Conservation (phyloP, 108 stramenopile genomes). For the Pseudonitzschia multiseries region DNA sequence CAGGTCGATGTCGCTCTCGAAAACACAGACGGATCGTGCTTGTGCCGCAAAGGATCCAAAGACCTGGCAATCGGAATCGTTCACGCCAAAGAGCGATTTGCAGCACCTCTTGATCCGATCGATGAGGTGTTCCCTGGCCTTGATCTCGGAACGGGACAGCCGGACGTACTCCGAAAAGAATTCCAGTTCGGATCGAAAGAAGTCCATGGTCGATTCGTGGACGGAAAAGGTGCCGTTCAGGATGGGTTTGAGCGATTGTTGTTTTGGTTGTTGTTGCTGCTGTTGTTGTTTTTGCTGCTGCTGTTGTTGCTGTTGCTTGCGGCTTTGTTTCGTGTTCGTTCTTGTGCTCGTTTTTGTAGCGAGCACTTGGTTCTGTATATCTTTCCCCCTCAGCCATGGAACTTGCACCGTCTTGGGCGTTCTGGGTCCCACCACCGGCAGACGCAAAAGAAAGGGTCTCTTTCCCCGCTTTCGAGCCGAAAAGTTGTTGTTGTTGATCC, state of each 20-base stretch:
- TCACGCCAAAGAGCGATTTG: slow-evolving; percentile 16
- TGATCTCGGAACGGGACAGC: slow-evolving; percentile 48
- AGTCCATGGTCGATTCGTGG: slow-evolving; percentile 15
- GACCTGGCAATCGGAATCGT: slow-evolving; percentile 27
- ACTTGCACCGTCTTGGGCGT: not conserved
- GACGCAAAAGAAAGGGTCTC: not conserved
- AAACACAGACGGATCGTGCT: slow-evolving; percentile 63
- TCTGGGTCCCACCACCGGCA: not conserved
- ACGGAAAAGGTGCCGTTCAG: slow-evolving; percentile 12
- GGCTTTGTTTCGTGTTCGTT: not conserved
- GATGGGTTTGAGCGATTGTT: slow-evolving; percentile 6
- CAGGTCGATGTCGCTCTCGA: slow-evolving; percentile 75
- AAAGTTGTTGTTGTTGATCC: not conserved
- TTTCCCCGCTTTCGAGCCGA: not conserved
- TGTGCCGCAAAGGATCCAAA: slow-evolving; percentile 80
- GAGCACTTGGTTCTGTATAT: too few species aligned
- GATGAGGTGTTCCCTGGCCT: slow-evolving; percentile 46
- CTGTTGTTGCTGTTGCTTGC: too few species aligned
- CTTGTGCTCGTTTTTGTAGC: not conserved
- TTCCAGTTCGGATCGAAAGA: slow-evolving; percentile 53
- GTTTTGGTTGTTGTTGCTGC: slow-evolving; percentile 15
- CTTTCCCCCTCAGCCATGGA: slow-evolving; percentile 1
- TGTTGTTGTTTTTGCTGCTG: too few species aligned
- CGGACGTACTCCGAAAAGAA: slow-evolving; percentile 63
- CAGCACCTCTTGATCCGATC: slow-evolving; percentile 37